These are phyloP conservation scores for Sporothrix brasiliensis DNA, from an alignment of 2,329 filamentous ascomycete genomes.

Conservation along the genomic window DNA sequence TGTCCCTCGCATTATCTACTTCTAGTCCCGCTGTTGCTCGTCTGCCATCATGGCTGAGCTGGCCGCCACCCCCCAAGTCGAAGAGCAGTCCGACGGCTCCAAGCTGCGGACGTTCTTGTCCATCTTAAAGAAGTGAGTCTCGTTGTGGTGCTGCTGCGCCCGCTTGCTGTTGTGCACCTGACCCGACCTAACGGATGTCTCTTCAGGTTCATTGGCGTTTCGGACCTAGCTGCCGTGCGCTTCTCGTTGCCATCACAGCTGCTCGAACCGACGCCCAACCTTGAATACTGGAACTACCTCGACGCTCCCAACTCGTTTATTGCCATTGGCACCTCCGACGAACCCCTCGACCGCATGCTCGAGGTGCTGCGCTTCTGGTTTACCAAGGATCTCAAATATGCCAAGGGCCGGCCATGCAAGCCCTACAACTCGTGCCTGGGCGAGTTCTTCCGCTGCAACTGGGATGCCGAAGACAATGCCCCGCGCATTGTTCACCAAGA, in stretches of 20 bases:
- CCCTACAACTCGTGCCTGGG: slow-evolving; percentile 97
- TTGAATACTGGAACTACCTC: slow-evolving; percentile 99
- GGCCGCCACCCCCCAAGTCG: slow-evolving; percentile 47
- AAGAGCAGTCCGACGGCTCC: slow-evolving; percentile 72
- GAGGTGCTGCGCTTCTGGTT: slow-evolving; percentile 97
- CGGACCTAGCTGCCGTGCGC: slow-evolving; percentile 91
- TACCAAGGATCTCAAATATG: slow-evolving; percentile 98
- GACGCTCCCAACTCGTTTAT: slow-evolving; percentile 90
- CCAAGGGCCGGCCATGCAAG: slow-evolving; percentile 98
- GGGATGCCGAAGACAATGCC: slow-evolving; percentile 83
- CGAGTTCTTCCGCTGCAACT: slow-evolving; percentile 98
- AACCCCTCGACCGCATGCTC: slow-evolving; percentile 89
- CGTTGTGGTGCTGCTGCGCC: neutral
- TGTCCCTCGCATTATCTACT: neutral
- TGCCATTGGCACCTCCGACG: slow-evolving; percentile 83
- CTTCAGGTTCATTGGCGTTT: slow-evolving; percentile 88
- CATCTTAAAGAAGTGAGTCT: slow-evolving; percentile 80
- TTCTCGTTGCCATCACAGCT: slow-evolving; percentile 96
- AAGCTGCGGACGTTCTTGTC: slow-evolving; percentile 87
- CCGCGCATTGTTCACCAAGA: slow-evolving; percentile 62
- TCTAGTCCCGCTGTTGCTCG: neutral
- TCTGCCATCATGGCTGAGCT: slow-evolving; percentile 37
- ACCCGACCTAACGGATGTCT: slow-evolving; percentile 28
- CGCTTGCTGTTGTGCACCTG: neutral
- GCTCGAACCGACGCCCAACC: slow-evolving; percentile 91